Evolutionary conservation across 345 rosid genomes (phyloP), one percentile per base, ranked within the genome.

Genomic region (Excoecaria cochinchinensis): DNA sequence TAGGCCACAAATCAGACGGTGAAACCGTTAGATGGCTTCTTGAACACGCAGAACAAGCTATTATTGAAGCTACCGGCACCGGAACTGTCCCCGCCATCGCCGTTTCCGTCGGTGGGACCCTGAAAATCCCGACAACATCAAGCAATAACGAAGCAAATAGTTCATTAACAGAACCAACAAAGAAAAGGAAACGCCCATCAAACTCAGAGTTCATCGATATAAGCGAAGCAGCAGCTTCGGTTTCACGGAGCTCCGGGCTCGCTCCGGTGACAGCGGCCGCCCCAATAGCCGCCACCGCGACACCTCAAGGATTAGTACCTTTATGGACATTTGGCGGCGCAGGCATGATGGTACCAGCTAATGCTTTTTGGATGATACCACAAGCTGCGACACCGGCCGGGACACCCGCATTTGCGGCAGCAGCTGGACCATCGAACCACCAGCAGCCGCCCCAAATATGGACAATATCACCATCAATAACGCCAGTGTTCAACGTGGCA

Each of bases 21-120:
- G 88, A 84, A 79, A 87, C 88, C 39, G 84, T 87, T 25, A 76
- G 85, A 73, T 85, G 90, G 90, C 74, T 87, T 15, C 84, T 84
- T 3, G 87, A 87, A 78, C 90, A 79, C 73, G 85, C 85, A 6
- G 85, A 87, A 69, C 81, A 71, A 57, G 78, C 88, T 52, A 83
- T 87, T 70, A 79, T 84, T 69, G 84, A 76, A 61, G 87, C 87
- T 67, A 84, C 87, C 21, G 86, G 83, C n/a, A 82, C 85, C 31
- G 89, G 87, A 0, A 83, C 86, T 8, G 81, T 83, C 46, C 86
- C 85, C 0, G 86, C 90, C 58, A 87, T 87, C 46, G 85, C 86
- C 17, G 77, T 86, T 51, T 83, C 85, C 44, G 85, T 83, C 12
- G 80, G 77, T 9, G 85, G 90, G 47, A 77, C 85, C 57, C 84